phyloP scores from a whole-genome alignment of 176 grass and related monocot species.

The Leersia perrieri region DNA sequence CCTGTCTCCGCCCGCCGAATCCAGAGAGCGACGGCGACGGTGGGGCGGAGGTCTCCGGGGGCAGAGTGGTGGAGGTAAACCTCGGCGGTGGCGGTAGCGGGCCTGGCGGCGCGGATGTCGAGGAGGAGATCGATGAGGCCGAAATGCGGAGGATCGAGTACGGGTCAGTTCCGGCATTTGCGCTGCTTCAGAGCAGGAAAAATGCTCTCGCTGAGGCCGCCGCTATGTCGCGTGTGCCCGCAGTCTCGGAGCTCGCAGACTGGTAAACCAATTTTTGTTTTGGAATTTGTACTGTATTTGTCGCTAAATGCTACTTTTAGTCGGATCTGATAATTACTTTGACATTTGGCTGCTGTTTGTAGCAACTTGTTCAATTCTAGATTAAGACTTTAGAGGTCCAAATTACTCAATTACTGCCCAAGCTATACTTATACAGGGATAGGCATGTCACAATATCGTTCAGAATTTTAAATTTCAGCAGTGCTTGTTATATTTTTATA shows the following conservation, averaged over 20 bases:
- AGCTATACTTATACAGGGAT: background rate
- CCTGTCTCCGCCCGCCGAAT: conserved; percentile 56
- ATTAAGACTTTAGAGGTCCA: background rate
- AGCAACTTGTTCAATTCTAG: background rate
- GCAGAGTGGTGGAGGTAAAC: conserved; percentile 79
- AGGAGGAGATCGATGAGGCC: conserved; percentile 58
- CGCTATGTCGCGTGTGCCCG: conserved; percentile 45
- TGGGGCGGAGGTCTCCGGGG: conserved; percentile 42
- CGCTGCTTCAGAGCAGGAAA: conserved; percentile 76
- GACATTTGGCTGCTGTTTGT: background rate
- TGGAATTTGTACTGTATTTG: background rate
- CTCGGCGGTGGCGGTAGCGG: conserved; percentile 35
- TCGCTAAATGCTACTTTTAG: background rate
- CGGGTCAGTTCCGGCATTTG: conserved; percentile 68
- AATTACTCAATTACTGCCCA: conserved; percentile 2
- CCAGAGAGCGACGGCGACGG: background rate
- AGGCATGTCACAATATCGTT: background rate
- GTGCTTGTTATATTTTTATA: background rate
- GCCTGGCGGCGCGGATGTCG: conserved; percentile 15
- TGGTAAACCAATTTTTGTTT: conserved; percentile 46
- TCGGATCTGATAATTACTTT: conserved; percentile 3
- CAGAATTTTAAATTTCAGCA: background rate
- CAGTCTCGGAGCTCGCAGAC: conserved; percentile 61
- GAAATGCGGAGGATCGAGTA: conserved; percentile 84
- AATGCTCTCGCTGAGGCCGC: conserved; percentile 53